Evolutionary conservation across 306 rosid genomes (phyloP), one percentile per base, ranked within the genome.

Genomic region (Clitoria ternatea): DNA sequence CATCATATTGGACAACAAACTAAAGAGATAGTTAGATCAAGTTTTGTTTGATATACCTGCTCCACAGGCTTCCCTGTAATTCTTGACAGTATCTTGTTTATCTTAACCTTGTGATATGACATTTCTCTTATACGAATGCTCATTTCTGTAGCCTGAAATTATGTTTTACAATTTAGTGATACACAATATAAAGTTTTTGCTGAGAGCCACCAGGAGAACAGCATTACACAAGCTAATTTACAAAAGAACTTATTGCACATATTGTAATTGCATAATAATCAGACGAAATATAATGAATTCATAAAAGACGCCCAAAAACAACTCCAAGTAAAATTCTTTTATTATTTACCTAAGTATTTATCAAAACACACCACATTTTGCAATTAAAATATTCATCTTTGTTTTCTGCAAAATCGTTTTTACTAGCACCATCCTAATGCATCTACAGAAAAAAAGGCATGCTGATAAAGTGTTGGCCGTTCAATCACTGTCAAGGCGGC

Each of bases 41-140:
- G 70, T 39, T 50, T 33, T 7, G 49, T 59, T 26, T 39, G 23
- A 70, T 65, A 29, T 32, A 89, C 99, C 97, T 87, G 96, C 62
- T 81, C 85, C 22, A 44, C 42, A 43, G 99, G 81, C 83, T 84
- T 94, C 77, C 96, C 89, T 3, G 99, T 85, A 70, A 87, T 68
- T 87, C 85, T 85, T 43, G 97, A 91, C 33, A 94, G 76, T 68
- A 94, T 94, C 79, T 94, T 94, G 86, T 89, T 89, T 64, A 94
- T 81, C 89, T 91, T 94, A 61, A 81, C 76, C 90, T 77, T 89
- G 92, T 89, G 96, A 66, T 94, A 94, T 9, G 67, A 24, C 99
- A 94, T 80, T 83, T 94, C 97, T 83, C 97, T 82, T 56, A 85
- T 77, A 5, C 96, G 92, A 50, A 91, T 83, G 24, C 87, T 66